Evolutionary conservation across 73 alveolate species (phyloP).

Genomic region (Paramecium biaurelia): DNA sequence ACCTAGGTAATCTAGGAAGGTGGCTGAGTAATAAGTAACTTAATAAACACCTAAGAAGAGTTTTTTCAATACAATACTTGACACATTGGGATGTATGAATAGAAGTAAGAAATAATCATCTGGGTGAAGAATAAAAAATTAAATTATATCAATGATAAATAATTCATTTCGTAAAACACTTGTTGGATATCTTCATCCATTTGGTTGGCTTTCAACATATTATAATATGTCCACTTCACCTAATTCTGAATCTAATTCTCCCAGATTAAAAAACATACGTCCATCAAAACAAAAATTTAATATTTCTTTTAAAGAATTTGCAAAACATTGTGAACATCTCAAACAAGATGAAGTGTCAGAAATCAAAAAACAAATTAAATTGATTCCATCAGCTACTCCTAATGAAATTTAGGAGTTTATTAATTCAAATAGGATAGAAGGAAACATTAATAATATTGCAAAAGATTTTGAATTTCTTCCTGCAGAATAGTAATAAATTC

Average conservation of each 20-base stretch:
- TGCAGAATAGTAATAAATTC: neutral
- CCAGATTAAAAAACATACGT: neutral
- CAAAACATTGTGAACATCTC: neutral
- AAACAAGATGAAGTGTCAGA: neutral
- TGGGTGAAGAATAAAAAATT: neutral
- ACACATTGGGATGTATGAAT: constrained; percentile 8
- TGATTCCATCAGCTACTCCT: neutral
- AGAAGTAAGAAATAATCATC: neutral
- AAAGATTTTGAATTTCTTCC: neutral
- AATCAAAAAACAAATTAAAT: neutral
- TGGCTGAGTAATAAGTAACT: neutral
- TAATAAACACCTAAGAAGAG: neutral
- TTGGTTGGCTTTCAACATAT: neutral
- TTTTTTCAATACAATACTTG: neutral
- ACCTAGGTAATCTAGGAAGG: constrained; percentile 1
- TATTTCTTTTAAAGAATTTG: neutral
- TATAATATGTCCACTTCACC: neutral
- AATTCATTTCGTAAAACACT: neutral
- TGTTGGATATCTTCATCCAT: neutral
- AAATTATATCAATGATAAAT: neutral
- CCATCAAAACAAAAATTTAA: neutral
- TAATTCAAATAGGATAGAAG: neutral
- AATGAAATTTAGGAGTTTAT: neutral
- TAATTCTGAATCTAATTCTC: neutral
- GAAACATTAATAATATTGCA: neutral